Base-by-base conservation (phyloP, 2,329 filamentous ascomycete species). In the Paracorniculantispora psalliotae region DNA sequence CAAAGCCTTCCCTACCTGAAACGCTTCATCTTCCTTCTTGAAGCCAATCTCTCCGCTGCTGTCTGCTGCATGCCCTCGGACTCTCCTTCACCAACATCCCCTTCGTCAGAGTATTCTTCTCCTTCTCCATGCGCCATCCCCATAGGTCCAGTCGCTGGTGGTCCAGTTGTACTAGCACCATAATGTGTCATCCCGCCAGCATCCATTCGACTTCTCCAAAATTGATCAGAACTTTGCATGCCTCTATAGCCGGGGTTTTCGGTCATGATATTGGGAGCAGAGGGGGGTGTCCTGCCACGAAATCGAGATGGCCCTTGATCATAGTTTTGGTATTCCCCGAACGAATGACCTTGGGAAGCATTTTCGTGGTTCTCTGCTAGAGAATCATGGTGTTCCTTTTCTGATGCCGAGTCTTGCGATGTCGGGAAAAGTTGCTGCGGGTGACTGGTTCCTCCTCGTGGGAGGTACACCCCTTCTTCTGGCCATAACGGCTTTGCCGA, bases 11-110 rank as follows among this genome's bases (percentile, higher is more conserved):
- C 7, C 4, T 79, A 90, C 88, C 89, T 84, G 70, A 93, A 93
- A 60, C 90, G 81, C 79, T 93, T 93, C 89, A 87, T 87, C 71
- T 87, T 88, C 63, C 81, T 79, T 55, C 81, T 76, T 65, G 79
- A 83, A 59, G 78, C 84, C 37, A 78, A 79, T 59, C 79, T 78
- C 69, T 86, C 84, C 30, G 82, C 83, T 23, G 78, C 79, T 9
- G 79, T 84, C 66, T 80, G 81, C 47, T 47, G 59, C 2, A 48
- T 46, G 19, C 44, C 48, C 8, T 57, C 54, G 3, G 30, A 48
- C 17, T 61, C 59, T 23, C 52, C 53, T 9, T 61, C 59, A 12
- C 15, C 59, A 33, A 48, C 48, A 23, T 61, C 59, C 25, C 59
- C 59, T 3, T 61, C 53, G 19, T 57, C 54, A 15, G 59, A 59